Evolutionary conservation across 352 stramenopile species (phyloP).

Genomic region (Globisporangium orthogonon): DNA sequence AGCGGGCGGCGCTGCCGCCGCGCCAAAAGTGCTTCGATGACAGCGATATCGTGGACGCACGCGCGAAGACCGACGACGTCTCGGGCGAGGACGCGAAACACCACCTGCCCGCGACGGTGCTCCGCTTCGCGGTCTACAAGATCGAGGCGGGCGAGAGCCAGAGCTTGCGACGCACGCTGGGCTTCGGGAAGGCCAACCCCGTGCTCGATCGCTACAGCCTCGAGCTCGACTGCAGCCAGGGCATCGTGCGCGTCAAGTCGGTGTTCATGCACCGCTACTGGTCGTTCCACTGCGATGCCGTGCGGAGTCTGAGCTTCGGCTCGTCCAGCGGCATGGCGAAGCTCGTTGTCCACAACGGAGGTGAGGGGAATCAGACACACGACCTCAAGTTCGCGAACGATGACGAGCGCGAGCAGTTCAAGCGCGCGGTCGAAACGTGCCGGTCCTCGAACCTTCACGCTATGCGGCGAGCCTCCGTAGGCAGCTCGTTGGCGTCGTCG

Average conservation of each 20-base stretch:
- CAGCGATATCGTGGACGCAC: constrained; percentile 70
- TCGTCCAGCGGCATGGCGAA: constrained; percentile 32
- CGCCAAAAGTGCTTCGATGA: constrained; percentile 71
- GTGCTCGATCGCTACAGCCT: constrained; percentile 74
- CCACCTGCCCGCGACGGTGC: constrained; percentile 51
- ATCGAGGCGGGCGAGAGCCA: constrained; percentile 51
- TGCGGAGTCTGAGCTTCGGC: constrained; percentile 39
- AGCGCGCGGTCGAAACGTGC: constrained; percentile 49
- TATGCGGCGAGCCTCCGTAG: constrained; percentile 28
- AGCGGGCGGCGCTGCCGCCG: neutral
- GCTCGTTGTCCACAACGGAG: constrained; percentile 49
- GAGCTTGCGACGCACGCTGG: constrained; percentile 50
- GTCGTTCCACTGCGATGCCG: constrained; percentile 68
- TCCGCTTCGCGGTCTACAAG: constrained; percentile 73
- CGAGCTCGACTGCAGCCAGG: constrained; percentile 65
- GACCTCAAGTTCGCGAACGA: constrained; percentile 77
- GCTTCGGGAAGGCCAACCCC: constrained; percentile 63
- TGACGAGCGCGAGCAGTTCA: constrained; percentile 58
- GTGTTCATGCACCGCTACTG: constrained; percentile 82
- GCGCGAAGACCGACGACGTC: constrained; percentile 19
- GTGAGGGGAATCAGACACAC: constrained; percentile 43
- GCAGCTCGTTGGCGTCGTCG: constrained; percentile 14
- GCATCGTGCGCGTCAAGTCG: constrained; percentile 68
- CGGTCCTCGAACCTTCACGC: constrained; percentile 29
- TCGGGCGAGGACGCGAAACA: constrained; percentile 26